phyloP scores from a whole-genome alignment of 1,284 basidiomycete species.

The Puccinia novopanici region DNA sequence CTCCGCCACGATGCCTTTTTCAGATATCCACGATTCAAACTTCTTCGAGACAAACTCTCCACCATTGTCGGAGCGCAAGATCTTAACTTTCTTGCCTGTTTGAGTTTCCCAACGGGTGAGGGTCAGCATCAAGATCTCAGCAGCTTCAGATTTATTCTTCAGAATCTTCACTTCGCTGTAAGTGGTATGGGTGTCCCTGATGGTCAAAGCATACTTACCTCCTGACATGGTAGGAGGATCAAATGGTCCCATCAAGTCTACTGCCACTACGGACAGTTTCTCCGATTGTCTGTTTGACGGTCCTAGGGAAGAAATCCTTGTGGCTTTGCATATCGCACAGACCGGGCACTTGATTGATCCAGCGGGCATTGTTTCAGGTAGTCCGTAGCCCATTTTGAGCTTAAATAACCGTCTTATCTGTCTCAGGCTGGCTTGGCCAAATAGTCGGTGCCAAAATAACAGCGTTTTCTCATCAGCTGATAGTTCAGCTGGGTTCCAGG shows the following conservation, averaged over 20 bases:
- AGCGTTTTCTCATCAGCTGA: neutral
- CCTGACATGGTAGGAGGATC: neutral
- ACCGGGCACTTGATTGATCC: no score
- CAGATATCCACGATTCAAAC: neutral
- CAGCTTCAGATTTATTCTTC: neutral
- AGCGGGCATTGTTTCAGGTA: neutral
- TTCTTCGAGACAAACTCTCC: neutral
- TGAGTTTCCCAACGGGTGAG: neutral
- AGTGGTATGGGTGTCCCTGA: neutral
- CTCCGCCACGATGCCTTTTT: neutral
- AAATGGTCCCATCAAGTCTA: neutral
- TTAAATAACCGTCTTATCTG: neutral
- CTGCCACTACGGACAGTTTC: neutral
- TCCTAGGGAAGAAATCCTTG: no score
- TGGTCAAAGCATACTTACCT: neutral
- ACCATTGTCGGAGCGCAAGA: neutral
- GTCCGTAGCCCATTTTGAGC: neutral
- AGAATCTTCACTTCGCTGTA: neutral
- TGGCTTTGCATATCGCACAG: no score
- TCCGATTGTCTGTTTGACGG: neutral
- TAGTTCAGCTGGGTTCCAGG: neutral
- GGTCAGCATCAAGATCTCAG: neutral
- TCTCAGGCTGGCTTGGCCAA: slow-evolving; percentile 14
- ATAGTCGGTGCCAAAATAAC: neutral
- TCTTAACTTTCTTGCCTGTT: neutral